phyloP scores from a whole-genome alignment of 139 green algal species.

The Dunaliella primolecta region DNA sequence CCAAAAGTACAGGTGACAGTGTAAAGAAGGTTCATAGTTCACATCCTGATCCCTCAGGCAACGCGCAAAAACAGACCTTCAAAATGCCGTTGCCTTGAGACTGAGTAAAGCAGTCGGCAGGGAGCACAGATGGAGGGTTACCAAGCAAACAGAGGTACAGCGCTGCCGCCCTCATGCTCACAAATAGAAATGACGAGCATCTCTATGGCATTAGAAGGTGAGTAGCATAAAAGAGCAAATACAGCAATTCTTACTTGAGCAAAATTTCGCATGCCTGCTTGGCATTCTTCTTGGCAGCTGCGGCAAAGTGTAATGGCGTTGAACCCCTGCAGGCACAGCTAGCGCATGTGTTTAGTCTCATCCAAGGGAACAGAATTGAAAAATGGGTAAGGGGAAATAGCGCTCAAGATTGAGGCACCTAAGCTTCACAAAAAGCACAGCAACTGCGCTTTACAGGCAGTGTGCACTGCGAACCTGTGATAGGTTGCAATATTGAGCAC shows the following conservation, averaged over 20 bases:
- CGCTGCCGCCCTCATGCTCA: too few species aligned
- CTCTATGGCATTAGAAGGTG: too few species aligned
- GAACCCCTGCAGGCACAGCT: constrained; percentile 21
- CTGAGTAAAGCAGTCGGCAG: neutral
- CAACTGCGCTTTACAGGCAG: too few species aligned
- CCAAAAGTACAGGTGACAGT: neutral
- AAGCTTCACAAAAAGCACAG: too few species aligned
- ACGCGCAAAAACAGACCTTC: too few species aligned
- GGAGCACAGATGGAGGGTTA: constrained; percentile 30
- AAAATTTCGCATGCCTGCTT: constrained; percentile 42
- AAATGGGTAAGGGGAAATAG: neutral
- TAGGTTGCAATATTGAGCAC: too few species aligned
- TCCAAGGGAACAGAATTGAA: neutral
- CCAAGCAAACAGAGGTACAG: too few species aligned
- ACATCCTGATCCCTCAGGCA: too few species aligned
- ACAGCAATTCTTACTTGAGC: constrained; percentile 18
- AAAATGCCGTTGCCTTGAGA: neutral
- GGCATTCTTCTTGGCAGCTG: constrained; percentile 45
- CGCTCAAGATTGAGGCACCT: neutral
- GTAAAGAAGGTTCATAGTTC: neutral
- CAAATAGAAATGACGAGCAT: too few species aligned
- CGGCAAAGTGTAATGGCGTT: constrained; percentile 69
- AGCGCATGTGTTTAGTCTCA: neutral
- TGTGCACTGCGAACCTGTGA: too few species aligned
- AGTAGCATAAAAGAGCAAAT: neutral